A percentile compares a stretch with the other conserved stretches of the same genome.
phyloP scores from a whole-genome alignment of 2,329 filamentous ascomycete genomes.

The Aureobasidium sp. region DNA sequence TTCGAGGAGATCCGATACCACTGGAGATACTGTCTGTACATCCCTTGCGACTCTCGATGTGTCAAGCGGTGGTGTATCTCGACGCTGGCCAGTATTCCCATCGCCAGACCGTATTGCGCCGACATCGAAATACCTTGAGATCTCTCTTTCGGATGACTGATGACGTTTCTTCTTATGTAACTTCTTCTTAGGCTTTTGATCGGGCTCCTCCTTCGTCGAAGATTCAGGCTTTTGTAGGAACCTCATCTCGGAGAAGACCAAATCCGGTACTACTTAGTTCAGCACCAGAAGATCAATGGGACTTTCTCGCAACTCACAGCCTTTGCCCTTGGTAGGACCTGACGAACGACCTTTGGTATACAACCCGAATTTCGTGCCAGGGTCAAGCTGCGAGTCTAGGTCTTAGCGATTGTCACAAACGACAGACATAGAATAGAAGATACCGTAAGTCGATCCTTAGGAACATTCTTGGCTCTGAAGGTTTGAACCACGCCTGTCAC shows the following conservation, averaged over 20 bases:
- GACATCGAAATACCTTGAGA: constrained; percentile 37
- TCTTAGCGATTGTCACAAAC: background rate
- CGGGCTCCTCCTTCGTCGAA: constrained; percentile 20
- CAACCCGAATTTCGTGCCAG: constrained; percentile 29
- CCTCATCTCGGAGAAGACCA: constrained; percentile 43
- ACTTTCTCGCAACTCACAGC: constrained; percentile 24
- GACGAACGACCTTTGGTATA: constrained; percentile 42
- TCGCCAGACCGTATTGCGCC: constrained; percentile 20
- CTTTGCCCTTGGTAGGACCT: constrained; percentile 33
- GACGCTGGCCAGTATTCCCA: background rate
- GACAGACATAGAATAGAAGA: background rate
- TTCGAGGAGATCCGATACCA: constrained; percentile 25
- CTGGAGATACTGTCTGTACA: background rate
- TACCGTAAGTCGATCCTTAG: constrained; percentile 39
- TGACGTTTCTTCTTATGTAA: constrained; percentile 22
- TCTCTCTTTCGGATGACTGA: constrained; percentile 30
- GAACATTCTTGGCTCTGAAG: constrained; percentile 37
- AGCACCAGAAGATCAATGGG: constrained; percentile 16
- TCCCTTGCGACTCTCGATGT: background rate
- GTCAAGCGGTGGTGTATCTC: background rate
- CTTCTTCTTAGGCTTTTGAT: constrained; percentile 19
- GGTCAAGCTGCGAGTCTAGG: background rate
- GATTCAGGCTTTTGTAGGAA: constrained; percentile 34
- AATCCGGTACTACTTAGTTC: constrained; percentile 36
- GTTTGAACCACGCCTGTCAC: constrained; percentile 30